Conservation (phyloP, 371 early-diverging fungal genomes). For the Capillidium heterosporum region DNA sequence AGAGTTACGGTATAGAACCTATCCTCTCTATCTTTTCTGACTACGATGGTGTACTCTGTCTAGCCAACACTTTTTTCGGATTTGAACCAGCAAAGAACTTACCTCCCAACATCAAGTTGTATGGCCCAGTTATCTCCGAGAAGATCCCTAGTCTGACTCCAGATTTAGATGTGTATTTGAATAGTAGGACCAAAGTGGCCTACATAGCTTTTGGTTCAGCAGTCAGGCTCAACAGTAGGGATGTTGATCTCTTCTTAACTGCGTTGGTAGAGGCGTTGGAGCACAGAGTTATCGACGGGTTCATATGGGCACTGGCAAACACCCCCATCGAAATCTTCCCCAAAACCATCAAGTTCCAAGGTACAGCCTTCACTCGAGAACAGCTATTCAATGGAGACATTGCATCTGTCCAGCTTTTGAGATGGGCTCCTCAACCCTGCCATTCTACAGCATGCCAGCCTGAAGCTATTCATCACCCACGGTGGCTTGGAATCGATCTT, state of each 20-base stretch:
- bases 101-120: not conserved
- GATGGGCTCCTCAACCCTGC: constrained; percentile 6
- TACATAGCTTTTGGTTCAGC: not conserved
- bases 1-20: not conserved
- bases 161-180: not conserved
- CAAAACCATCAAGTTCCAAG: too few relatives aligned
- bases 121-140: not conserved
- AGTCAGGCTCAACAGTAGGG: not conserved
- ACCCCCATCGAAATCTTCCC: not conserved
- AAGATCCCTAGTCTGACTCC: not conserved
- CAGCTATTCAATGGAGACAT: not conserved
- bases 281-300: not conserved
- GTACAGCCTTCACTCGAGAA: not conserved
- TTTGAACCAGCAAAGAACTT: constrained; percentile 1
- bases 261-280: not conserved
- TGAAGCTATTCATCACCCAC: constrained; percentile 6
- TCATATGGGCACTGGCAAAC: not conserved
- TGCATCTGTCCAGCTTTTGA: not conserved
- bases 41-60: not conserved
- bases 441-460: constrained; percentile 4
- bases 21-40: not conserved
- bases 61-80: constrained; percentile 2
- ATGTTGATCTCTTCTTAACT: not conserved
- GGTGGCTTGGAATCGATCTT: constrained; percentile 3
- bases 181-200: not conserved